A percentile compares a stretch with the other conserved stretches of the same genome.
Conservation (phyloP, 129 eudicot genomes). For the Flaveria sonorensis region DNA sequence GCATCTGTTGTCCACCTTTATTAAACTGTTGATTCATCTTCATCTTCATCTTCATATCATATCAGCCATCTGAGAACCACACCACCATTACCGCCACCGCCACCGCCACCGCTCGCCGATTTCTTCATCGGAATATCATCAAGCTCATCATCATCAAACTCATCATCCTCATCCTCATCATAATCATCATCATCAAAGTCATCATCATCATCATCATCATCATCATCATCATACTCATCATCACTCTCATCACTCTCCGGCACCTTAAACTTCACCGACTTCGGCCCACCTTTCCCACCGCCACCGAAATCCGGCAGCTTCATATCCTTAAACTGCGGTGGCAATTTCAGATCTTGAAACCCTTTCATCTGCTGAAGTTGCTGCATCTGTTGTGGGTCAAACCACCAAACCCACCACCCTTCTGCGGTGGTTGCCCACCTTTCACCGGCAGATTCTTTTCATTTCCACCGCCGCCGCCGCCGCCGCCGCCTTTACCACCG, state of each 20-base stretch:
- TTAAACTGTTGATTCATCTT: constrained; percentile 47
- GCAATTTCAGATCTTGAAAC: constrained; percentile 45
- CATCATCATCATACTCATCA: constrained; percentile 9
- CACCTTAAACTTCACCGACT: constrained; percentile 42
- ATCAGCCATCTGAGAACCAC: constrained; percentile 45
- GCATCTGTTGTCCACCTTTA: constrained; percentile 39
- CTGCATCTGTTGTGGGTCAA: constrained; percentile 41
- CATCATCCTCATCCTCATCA: constrained; percentile 36
- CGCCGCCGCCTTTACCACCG: constrained; percentile 40
- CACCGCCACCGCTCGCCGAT: constrained; percentile 25
- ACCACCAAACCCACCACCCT: constrained; percentile 39
- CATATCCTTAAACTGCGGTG: constrained; percentile 49
- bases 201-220: constrained; percentile 45
- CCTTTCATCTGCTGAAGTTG: constrained; percentile 54
- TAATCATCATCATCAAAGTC: constrained; percentile 43
- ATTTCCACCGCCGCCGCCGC: constrained; percentile 25
- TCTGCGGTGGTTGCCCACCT: constrained; percentile 27
- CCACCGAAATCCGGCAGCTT: constrained; percentile 33
- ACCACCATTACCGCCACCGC: constrained; percentile 42
- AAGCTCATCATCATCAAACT: constrained; percentile 35
- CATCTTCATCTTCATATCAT: constrained; percentile 62
- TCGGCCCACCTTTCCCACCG: constrained; percentile 25
- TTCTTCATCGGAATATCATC: constrained; percentile 42
- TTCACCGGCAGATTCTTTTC: background rate
- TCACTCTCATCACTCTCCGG: constrained; percentile 33